A percentile compares a stretch with the other conserved stretches of the same genome.
Evolutionary conservation across 495 filamentous ascomycete species (phyloP).

Genomic region (Saxophila tyrrhenica): DNA sequence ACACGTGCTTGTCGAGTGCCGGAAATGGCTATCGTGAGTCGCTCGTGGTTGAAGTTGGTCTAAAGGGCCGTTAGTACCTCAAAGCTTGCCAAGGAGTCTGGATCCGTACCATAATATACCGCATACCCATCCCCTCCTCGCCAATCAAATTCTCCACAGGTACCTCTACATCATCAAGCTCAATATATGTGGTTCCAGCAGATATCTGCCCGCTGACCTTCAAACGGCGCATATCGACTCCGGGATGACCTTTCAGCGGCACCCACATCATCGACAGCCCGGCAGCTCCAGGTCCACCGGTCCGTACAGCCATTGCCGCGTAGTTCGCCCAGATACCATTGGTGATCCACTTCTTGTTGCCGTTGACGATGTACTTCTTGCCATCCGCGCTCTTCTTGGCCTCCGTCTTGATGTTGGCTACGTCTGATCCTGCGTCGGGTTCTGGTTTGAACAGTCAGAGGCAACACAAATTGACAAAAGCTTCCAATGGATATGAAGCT

Average conservation of each 20-base stretch:
- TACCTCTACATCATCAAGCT: slow-evolving; percentile 61
- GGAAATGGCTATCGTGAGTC: slow-evolving; percentile 52
- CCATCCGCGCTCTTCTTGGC: slow-evolving; percentile 53
- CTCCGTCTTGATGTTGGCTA: slow-evolving; percentile 57
- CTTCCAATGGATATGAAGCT: background rate
- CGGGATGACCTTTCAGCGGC: slow-evolving; percentile 46
- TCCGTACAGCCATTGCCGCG: slow-evolving; percentile 64
- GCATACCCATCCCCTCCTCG: slow-evolving; percentile 60
- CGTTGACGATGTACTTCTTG: slow-evolving; percentile 59
- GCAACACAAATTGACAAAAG: background rate
- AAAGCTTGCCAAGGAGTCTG: background rate
- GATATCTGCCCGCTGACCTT: slow-evolving; percentile 48
- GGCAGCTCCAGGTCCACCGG: slow-evolving; percentile 49
- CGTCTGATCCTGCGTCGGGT: slow-evolving; percentile 59
- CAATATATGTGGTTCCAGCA: slow-evolving; percentile 63
- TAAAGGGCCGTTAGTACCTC: background rate
- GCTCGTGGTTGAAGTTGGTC: slow-evolving; percentile 76
- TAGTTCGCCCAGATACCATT: slow-evolving; percentile 70
- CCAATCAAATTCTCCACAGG: slow-evolving; percentile 59
- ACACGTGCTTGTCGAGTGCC: slow-evolving; percentile 53
- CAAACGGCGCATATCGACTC: slow-evolving; percentile 55
- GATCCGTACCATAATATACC: slow-evolving; percentile 48
- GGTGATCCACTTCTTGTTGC: slow-evolving; percentile 68
- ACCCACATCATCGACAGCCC: slow-evolving; percentile 59
- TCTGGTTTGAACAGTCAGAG: slow-evolving; percentile 28